Evolutionary conservation across 2,329 filamentous ascomycete genomes (phyloP), one percentile per base, ranked within the genome.

Genomic region (Dactylellina cionopaga): DNA sequence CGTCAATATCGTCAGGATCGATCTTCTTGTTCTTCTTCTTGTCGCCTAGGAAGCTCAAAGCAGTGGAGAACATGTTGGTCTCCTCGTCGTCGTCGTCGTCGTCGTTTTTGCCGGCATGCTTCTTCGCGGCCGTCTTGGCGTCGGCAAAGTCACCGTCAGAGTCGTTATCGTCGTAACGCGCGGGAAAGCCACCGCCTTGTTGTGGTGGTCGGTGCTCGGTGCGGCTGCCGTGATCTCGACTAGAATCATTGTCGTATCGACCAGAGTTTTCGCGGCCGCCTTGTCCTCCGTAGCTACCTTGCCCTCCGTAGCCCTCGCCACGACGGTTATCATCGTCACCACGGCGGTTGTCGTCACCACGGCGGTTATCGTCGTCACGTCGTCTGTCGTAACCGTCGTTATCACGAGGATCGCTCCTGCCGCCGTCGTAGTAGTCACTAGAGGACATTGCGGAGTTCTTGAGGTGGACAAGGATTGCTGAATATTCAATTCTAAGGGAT

Each of bases 1-100:
- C 87, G 75, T 90, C 85, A 15, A 90, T 78, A 31, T 85, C 83
- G 60, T 85, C 83, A 37, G 83, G 80, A 37, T 82, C 78, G 35
- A 85, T 79, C 17, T 81, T 79, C 7, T 65, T 43, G n/a, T 65
- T 47, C 24, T 83, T 81, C 77, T 86, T 83, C 78, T 85, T 83
- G 74, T 86, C 83, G 13, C 81, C 79, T 1, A 90, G 80, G 79
- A 85, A 82, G 56, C 83, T 82, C 19, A 90, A 78, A 0, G 86
- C 87, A 17, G 80, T 82, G 74, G 81, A 83, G 82, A 90, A 90
- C 41, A 90, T 76, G 49, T 75, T 60, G 55, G 76, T 79, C 13
- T 63, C 51, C 9, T 72, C 68, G 15, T 59, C 59, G 19, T 64
- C 41, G 75, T 56, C 55, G 1, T 73, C 79, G 74, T 85, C 83